Evolutionary conservation across 1,139 yeast species (phyloP), one percentile per base, ranked within the genome.

Genomic region (Suhomyces bokatorum): DNA sequence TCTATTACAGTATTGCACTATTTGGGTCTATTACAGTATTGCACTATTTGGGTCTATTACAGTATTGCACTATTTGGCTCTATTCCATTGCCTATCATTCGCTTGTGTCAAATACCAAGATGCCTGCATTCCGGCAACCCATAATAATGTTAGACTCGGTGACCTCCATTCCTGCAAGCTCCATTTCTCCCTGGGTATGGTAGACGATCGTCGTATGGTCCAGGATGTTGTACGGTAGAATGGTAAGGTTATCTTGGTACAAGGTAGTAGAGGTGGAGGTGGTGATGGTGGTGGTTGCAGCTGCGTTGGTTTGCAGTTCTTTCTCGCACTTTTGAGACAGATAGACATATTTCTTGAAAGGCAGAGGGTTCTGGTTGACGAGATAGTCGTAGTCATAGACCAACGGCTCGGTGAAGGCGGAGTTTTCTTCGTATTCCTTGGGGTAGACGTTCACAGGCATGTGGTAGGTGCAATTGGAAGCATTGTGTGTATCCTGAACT

Each of bases 301-400:
- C 17, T 17, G 17, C 5, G 17, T 17, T 17, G 17, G 17, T 55
- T 9, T 63, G 65, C 6, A 59, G 58, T 17, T 37, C 43, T 22
- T 43, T 10, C 44, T 33, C 16, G 15, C 32, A 32, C 8, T 42
- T 16, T 45, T 51, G 13, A 50, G 37, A 69, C 27, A 56, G 60
- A 49, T 64, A 73, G 33, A 61, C 59, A 49, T 58, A 72, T 37
- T 70, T 63, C 46, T 67, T 69, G 57, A 74, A 74, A 26, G 73
- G 53, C 45, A 64, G 67, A 8, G 77, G 75, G 49, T 69, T 70
- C 17, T 55, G 60, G 44, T 64, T 61, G n/a, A 71, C 60, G 32
- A 73, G 56, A 47, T 73, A 73, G 40, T 69, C 69, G 50, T 70
- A 72, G 56, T 73, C 78, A 51, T 72, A 74, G 22, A 74, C 78